These are phyloP conservation scores for Hypoxylon sp. DNA, from an alignment of 2,329 filamentous ascomycete species.

Conservation along the genomic window DNA sequence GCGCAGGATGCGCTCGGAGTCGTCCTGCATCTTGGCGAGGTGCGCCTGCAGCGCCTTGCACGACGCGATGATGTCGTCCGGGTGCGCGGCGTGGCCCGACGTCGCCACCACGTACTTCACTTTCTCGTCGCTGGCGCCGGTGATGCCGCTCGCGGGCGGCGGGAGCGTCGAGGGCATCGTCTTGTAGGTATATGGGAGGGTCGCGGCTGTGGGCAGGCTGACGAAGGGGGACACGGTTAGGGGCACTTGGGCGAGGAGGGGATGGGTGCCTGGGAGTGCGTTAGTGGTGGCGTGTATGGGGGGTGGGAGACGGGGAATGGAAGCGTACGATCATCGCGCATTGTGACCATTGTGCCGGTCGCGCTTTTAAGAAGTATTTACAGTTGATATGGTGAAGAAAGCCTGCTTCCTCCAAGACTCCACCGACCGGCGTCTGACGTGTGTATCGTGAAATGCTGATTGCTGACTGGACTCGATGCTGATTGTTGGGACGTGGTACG, in stretches of 20 bases:
- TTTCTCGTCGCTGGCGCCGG: constrained; percentile 61
- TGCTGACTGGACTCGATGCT: neutral
- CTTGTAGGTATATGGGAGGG: constrained; percentile 96
- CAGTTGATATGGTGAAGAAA: neutral
- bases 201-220: constrained; percentile 88
- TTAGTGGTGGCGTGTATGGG: constrained; percentile 4
- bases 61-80: constrained; percentile 85
- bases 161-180: constrained; percentile 89
- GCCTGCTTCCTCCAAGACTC: neutral
- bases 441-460: neutral
- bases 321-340: constrained; percentile 59
- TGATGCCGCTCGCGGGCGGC: constrained; percentile 73
- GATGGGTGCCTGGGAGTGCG: constrained; percentile 77
- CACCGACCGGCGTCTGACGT: neutral
- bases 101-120: constrained; percentile 82
- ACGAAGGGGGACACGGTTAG: constrained; percentile 96
- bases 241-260: constrained; percentile 90
- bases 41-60: constrained; percentile 85
- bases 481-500: neutral
- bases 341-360: constrained; percentile 46
- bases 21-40: constrained; percentile 76
- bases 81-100: constrained; percentile 86
- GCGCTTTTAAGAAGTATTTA: neutral
- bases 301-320: constrained; percentile 14
- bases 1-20: constrained; percentile 76